phyloP scores from a whole-genome alignment of 2,329 filamentous ascomycete genomes.

The Colletotrichum australisinense region DNA sequence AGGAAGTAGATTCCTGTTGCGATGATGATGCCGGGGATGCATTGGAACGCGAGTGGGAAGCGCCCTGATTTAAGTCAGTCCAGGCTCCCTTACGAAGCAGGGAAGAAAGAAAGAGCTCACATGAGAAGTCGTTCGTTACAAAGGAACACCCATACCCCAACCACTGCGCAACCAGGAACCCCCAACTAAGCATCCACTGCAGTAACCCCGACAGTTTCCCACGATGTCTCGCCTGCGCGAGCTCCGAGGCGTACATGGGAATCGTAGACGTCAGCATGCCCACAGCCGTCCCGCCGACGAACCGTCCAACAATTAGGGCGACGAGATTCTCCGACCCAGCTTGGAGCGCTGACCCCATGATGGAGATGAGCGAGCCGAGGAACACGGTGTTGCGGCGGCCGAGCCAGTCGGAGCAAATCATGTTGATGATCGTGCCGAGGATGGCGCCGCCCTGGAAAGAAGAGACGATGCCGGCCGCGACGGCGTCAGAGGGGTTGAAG shows the following conservation, averaged over 20 bases:
- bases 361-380: conserved; percentile 43
- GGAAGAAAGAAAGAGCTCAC: conserved; percentile 34
- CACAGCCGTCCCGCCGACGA: conserved; percentile 61
- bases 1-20: conserved; percentile 41
- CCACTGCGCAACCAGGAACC: conserved; percentile 53
- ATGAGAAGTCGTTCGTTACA: conserved; percentile 42
- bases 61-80: conserved; percentile 36
- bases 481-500: conserved; percentile 50
- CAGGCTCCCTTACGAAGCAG: too few species aligned
- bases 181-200: conserved; percentile 58
- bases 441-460: conserved; percentile 45
- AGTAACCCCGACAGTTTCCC: conserved; percentile 53
- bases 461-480: conserved; percentile 41
- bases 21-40: conserved; percentile 40
- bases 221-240: conserved; percentile 50
- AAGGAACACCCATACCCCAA: conserved; percentile 47
- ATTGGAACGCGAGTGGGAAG: conserved; percentile 47
- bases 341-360: conserved; percentile 45
- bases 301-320: conserved; percentile 61
- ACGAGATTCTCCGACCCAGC: conserved; percentile 44
- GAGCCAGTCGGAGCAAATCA: conserved; percentile 44
- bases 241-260: conserved; percentile 58
- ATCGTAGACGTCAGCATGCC: conserved; percentile 59
- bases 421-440: conserved; percentile 43
- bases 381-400: conserved; percentile 46